Percentiles rank a stretch among this genome's conserved stretches.
Conservation (phyloP, 306 rosid species). For the Ormosia emarginata region DNA sequence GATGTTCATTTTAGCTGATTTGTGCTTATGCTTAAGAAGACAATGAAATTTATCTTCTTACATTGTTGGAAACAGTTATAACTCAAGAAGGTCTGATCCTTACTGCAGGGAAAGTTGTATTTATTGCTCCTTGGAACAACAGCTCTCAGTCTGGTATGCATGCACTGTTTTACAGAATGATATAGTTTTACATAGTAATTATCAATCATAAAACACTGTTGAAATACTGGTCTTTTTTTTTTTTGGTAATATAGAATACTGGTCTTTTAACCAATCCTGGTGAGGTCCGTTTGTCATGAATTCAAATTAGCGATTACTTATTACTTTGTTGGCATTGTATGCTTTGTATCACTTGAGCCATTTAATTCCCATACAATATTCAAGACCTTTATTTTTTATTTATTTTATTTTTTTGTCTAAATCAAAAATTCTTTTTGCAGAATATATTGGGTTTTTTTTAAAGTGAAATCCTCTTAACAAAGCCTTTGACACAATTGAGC, state of each 20-base stretch:
- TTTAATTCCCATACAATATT: neutral
- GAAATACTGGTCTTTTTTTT: neutral
- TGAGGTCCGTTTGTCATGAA: neutral
- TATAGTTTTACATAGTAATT: conserved; percentile 6
- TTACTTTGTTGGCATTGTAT: conserved; percentile 1
- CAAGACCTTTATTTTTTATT: neutral
- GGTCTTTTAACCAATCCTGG: conserved; percentile 4
- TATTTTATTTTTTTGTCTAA: neutral
- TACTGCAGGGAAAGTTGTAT: conserved; percentile 84
- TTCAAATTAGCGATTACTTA: neutral
- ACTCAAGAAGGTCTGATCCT: neutral
- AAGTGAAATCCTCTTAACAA: neutral
- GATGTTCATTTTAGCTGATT: neutral
- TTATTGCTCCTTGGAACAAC: conserved; percentile 91
- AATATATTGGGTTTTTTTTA: neutral
- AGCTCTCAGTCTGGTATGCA: conserved; percentile 91
- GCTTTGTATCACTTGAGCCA: neutral
- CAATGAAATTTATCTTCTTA: conserved; percentile 16
- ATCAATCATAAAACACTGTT: neutral
- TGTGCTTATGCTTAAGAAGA: conserved; percentile 16
- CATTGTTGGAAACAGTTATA: conserved; percentile 5
- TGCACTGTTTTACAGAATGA: neutral
- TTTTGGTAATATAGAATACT: neutral
- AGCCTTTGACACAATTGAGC: neutral
- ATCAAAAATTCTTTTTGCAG: neutral